Evolutionary conservation across 176 grass and related monocot genomes (phyloP).

Genomic region (Dendrocalamus sinicus): DNA sequence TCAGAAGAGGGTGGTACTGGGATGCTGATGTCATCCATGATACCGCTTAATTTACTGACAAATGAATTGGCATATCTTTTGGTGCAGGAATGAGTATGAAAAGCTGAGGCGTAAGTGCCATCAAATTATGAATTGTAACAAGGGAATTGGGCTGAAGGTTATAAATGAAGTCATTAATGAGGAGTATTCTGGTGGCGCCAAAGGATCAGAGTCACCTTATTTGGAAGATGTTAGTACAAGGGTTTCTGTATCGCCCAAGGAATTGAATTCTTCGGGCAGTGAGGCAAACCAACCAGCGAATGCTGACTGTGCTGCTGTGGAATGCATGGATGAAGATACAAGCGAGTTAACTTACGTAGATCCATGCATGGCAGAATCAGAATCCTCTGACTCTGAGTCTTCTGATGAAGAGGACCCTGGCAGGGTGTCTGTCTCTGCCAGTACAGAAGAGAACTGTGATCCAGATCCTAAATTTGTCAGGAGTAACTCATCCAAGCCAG

Average conservation of each 20-base stretch:
- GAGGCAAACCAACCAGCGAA: slow-evolving; percentile 33
- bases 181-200: slow-evolving; percentile 45
- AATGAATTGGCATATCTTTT: slow-evolving; percentile 29
- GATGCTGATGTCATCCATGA: not conserved
- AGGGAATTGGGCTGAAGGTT: slow-evolving; percentile 65
- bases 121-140: slow-evolving; percentile 51
- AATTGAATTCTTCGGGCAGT: slow-evolving; percentile 44
- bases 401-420: slow-evolving; percentile 71
- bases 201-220: slow-evolving; percentile 50
- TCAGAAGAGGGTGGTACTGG: not conserved
- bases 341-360: slow-evolving; percentile 51
- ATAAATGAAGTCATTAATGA: slow-evolving; percentile 54
- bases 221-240: slow-evolving; percentile 51
- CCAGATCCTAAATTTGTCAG: slow-evolving; percentile 54
- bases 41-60: slow-evolving; percentile 3
- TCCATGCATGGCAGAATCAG: slow-evolving; percentile 58
- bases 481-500: slow-evolving; percentile 54
- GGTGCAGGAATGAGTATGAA: slow-evolving; percentile 89
- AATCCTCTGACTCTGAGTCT: slow-evolving; percentile 73
- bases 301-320: slow-evolving; percentile 16
- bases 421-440: slow-evolving; percentile 35
- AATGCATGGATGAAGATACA: slow-evolving; percentile 57
- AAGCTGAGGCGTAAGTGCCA: slow-evolving; percentile 73
- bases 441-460: slow-evolving; percentile 48
- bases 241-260: slow-evolving; percentile 49